Evolutionary conservation across 1,284 basidiomycete genomes (phyloP).

Genomic region (Cryptococcus sp.): DNA sequence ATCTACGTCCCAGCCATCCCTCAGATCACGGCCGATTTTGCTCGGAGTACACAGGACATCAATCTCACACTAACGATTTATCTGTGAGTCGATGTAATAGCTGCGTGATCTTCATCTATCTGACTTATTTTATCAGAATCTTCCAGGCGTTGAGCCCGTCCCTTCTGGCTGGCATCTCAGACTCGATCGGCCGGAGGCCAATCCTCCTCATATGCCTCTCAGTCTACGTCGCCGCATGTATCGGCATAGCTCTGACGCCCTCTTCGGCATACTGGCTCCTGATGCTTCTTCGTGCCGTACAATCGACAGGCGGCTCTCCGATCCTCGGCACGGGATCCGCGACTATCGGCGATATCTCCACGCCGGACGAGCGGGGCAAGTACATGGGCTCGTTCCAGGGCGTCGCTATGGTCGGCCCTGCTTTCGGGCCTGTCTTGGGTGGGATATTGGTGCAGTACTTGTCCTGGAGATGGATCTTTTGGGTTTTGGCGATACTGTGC

Average conservation of each 20-base stretch:
- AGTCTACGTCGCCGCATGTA: constrained; percentile 45
- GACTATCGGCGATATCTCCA: constrained; percentile 44
- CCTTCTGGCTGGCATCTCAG: constrained; percentile 43
- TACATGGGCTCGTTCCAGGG: constrained; percentile 41
- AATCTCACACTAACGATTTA: constrained; percentile 46
- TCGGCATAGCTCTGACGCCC: constrained; percentile 45
- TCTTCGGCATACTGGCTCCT: constrained; percentile 43
- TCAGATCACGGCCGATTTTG: constrained; percentile 32
- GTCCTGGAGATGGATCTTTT: not conserved
- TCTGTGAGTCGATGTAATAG: constrained; percentile 7
- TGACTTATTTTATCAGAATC: constrained; percentile 4
- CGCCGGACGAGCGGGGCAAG: constrained; percentile 44
- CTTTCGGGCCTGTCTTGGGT: constrained; percentile 7
- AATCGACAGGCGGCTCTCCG: constrained; percentile 43
- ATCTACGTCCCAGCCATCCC: constrained; percentile 45
- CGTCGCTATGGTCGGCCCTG: constrained; percentile 31
- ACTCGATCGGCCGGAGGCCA: constrained; percentile 39
- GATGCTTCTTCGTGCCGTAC: constrained; percentile 40
- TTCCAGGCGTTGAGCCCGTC: constrained; percentile 49
- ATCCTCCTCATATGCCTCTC: constrained; percentile 40
- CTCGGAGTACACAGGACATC: constrained; percentile 35
- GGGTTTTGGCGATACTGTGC: not conserved
- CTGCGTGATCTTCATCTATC: too few species aligned
- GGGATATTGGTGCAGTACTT: not conserved
- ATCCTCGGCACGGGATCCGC: constrained; percentile 48